Evolutionary conservation across 176 grass and related monocot genomes (phyloP).

Genomic region (Cenchrus purpureus): DNA sequence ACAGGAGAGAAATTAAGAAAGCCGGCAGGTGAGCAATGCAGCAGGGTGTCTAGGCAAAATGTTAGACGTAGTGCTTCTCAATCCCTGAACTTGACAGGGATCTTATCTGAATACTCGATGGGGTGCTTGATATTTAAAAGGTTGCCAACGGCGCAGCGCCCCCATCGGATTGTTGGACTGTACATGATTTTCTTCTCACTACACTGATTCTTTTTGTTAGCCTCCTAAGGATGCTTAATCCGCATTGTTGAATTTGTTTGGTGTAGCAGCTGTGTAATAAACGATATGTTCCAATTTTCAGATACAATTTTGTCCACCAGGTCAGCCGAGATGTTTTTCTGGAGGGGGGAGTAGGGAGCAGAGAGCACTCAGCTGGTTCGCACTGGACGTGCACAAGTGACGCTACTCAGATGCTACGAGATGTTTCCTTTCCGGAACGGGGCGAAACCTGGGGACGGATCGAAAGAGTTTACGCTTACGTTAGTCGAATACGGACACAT

Average conservation of each 20-base stretch:
- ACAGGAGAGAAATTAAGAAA: constrained; percentile 21
- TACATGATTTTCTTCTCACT: constrained; percentile 26
- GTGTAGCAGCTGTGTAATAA: constrained; percentile 32
- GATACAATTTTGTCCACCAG: background rate
- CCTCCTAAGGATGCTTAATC: constrained; percentile 17
- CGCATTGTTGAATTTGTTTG: constrained; percentile 34
- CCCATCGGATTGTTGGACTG: constrained; percentile 40
- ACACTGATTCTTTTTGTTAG: constrained; percentile 34
- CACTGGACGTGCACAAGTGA: too few relatives aligned
- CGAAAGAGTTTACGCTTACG: background rate
- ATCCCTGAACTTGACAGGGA: constrained; percentile 14
- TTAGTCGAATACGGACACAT: background rate
- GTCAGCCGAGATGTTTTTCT: background rate
- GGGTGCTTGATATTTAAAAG: background rate
- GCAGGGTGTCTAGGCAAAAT: background rate
- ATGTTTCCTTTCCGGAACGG: background rate
- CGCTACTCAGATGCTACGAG: background rate
- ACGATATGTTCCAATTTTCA: background rate
- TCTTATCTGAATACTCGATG: background rate
- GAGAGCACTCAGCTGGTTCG: too few relatives aligned
- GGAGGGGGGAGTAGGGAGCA: background rate
- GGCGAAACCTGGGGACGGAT: background rate
- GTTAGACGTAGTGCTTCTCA: background rate
- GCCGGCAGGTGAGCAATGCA: constrained; percentile 21
- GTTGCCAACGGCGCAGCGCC: background rate